These are phyloP conservation scores for Epichloe coenophiala DNA, from an alignment of 2,329 filamentous ascomycete species.

Conservation along the genomic window DNA sequence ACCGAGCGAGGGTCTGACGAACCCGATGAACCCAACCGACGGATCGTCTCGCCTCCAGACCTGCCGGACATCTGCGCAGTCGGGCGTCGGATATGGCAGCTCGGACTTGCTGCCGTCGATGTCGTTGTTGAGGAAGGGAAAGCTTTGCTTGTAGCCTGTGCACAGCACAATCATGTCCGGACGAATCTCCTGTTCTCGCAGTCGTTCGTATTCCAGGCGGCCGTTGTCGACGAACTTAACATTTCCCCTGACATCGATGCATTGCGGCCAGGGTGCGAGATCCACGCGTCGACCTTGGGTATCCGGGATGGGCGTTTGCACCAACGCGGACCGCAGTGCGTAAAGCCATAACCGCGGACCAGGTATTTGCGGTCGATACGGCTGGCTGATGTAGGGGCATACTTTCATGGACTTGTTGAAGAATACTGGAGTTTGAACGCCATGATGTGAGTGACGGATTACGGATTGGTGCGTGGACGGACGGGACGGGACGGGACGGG, in stretches of 20 bases:
- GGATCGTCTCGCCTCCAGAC: constrained; percentile 30
- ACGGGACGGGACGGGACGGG: too few relatives aligned
- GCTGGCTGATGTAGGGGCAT: constrained; percentile 22
- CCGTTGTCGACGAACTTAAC: constrained; percentile 21
- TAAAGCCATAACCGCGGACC: constrained; percentile 10
- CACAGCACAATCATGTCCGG: constrained; percentile 30
- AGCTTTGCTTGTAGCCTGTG: constrained; percentile 30
- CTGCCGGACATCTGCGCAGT: constrained; percentile 34
- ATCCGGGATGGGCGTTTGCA: constrained; percentile 20
- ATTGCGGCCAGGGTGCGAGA: constrained; percentile 28
- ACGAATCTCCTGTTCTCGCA: constrained; percentile 17
- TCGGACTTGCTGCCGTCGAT: not conserved
- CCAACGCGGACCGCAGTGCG: constrained; percentile 19
- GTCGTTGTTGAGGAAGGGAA: constrained; percentile 21
- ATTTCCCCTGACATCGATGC: constrained; percentile 18
- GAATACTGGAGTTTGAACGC: constrained; percentile 17
- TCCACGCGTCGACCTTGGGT: constrained; percentile 24
- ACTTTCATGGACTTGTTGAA: constrained; percentile 25
- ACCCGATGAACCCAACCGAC: constrained; percentile 30
- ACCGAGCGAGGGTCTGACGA: constrained; percentile 28
- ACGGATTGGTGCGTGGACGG: too few relatives aligned
- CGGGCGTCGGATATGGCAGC: constrained; percentile 25
- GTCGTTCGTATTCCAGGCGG: constrained; percentile 16
- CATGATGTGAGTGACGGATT: too few relatives aligned
- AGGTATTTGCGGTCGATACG: constrained; percentile 14